Percentiles rank a stretch among this genome's conserved stretches.
These are phyloP conservation scores for Avena sativa DNA, from an alignment of 176 grass and related monocot species.

Conservation along the genomic window DNA sequence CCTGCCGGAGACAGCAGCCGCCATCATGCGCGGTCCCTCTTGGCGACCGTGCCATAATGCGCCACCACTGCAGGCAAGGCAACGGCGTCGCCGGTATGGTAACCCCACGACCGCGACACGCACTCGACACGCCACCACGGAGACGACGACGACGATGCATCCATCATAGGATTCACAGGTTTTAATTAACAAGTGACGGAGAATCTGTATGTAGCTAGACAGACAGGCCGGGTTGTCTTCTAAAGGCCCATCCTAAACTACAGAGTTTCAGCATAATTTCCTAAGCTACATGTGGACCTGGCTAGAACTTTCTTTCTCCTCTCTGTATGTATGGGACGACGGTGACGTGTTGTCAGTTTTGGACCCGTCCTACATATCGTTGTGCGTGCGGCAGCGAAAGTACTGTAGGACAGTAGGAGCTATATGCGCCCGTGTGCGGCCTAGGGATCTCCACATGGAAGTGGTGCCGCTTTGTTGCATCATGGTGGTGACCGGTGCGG, in stretches of 20 bases:
- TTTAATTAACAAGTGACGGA: background rate
- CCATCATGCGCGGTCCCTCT: background rate
- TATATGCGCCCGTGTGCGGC: background rate
- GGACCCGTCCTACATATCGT: too few relatives aligned
- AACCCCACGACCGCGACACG: constrained; percentile 3
- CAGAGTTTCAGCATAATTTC: background rate
- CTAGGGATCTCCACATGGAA: constrained; percentile 4
- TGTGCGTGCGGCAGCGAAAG: too few relatives aligned
- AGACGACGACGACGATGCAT: background rate
- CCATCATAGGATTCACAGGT: background rate
- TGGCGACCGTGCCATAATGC: background rate
- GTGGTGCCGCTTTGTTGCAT: background rate
- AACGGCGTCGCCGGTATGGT: background rate
- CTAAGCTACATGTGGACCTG: background rate
- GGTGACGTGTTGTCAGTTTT: too few relatives aligned
- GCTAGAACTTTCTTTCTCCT: background rate
- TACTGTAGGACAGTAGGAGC: too few relatives aligned
- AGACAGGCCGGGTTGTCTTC: background rate
- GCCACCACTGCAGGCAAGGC: background rate
- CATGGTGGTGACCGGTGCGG: background rate
- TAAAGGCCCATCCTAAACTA: background rate
- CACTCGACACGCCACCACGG: background rate
- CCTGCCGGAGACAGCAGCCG: constrained; percentile 1
- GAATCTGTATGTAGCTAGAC: background rate
- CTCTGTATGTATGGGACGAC: background rate